Conservation (phyloP, 257 asterid species). For the Ophiorrhiza pumila region DNA sequence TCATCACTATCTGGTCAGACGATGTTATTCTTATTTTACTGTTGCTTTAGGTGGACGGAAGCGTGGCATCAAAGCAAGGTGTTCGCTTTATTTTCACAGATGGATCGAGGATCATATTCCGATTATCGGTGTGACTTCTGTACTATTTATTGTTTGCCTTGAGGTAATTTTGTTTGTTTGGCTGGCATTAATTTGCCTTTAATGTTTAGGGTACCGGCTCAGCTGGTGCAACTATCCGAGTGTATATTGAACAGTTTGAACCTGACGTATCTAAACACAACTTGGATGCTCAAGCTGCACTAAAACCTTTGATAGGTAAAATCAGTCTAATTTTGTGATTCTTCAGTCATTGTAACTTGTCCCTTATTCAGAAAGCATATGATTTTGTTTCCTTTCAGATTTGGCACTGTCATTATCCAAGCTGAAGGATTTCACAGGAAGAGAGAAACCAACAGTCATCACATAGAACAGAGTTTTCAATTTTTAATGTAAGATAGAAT, state of each 20-base stretch:
- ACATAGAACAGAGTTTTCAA: constrained; percentile 43
- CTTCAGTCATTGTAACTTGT: not conserved
- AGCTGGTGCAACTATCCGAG: constrained; percentile 91
- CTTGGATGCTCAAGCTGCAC: constrained; percentile 79
- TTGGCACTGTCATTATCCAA: constrained; percentile 73
- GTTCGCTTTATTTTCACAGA: constrained; percentile 83
- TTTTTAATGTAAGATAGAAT: not conserved
- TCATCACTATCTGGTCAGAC: constrained; percentile 5
- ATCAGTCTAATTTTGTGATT: constrained; percentile 5
- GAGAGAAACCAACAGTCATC: constrained; percentile 94
- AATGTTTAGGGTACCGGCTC: constrained; percentile 85
- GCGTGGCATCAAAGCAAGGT: constrained; percentile 86
- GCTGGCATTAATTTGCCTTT: constrained; percentile 16
- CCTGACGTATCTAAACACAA: constrained; percentile 73
- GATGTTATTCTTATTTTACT: constrained; percentile 14
- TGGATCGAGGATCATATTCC: constrained; percentile 87
- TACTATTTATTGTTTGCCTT: not conserved
- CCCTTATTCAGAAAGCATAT: constrained; percentile 7
- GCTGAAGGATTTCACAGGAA: constrained; percentile 86
- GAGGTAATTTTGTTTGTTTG: constrained; percentile 1
- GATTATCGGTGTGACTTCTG: constrained; percentile 65
- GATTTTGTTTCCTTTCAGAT: constrained; percentile 41
- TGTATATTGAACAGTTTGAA: constrained; percentile 84
- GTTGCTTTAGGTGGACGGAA: constrained; percentile 79
- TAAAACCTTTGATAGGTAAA: constrained; percentile 79